Percentiles rank a stretch among this genome's conserved stretches.
phyloP scores from a whole-genome alignment of 2,329 filamentous ascomycete species.

The Diaporthe sp. region DNA sequence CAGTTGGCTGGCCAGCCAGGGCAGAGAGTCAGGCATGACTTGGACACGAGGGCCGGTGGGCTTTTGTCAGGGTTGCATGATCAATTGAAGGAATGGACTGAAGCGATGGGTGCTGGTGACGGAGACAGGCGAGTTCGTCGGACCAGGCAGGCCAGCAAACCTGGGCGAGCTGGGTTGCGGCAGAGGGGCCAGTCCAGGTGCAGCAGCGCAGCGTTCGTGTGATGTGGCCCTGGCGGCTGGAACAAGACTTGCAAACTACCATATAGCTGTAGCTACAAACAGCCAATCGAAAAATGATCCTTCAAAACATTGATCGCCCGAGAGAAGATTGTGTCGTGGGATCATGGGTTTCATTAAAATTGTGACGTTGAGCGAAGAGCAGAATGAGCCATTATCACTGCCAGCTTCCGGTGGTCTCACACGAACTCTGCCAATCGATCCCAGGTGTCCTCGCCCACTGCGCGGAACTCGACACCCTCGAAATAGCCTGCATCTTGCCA shows the following conservation, averaged over 20 bases:
- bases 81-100: slow-evolving; percentile 26
- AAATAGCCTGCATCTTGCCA: slow-evolving; percentile 97
- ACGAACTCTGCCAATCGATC: slow-evolving; percentile 52
- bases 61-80: slow-evolving; percentile 10
- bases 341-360: background rate
- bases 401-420: background rate
- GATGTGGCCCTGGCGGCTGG: background rate
- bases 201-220: background rate
- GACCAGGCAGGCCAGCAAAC: slow-evolving; percentile 3
- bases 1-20: slow-evolving; percentile 50
- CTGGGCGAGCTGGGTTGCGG: background rate
- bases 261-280: background rate
- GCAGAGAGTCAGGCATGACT: slow-evolving; percentile 48
- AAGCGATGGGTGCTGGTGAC: slow-evolving; percentile 10
- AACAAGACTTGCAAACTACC: background rate
- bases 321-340: background rate
- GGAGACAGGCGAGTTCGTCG: background rate
- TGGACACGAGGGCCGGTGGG: slow-evolving; percentile 36
- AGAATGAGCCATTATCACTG: background rate
- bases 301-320: background rate
- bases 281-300: background rate
- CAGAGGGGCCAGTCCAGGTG: background rate
- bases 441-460: slow-evolving; percentile 68
- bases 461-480: slow-evolving; percentile 85
- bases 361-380: background rate